A percentile compares a stretch with the other conserved stretches of the same genome.
phyloP scores from a whole-genome alignment of 805 yeast species.

The Brettanomyces sp. region DNA sequence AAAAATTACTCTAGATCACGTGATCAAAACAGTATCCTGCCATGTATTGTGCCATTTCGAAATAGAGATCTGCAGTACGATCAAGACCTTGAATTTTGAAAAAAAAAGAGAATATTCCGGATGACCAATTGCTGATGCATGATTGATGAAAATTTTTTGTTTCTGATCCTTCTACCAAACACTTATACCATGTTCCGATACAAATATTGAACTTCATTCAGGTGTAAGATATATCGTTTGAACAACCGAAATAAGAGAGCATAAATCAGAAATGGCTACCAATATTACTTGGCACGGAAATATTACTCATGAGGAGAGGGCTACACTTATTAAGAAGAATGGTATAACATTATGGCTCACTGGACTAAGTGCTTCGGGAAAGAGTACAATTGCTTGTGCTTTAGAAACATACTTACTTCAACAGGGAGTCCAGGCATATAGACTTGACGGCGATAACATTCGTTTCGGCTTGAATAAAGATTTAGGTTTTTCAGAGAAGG shows the following conservation, averaged over 20 bases:
- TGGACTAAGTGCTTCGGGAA: constrained; percentile 92
- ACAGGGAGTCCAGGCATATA: constrained; percentile 63
- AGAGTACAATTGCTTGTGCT: constrained; percentile 91
- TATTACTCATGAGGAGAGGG: constrained; percentile 75
- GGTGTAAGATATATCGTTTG: neutral
- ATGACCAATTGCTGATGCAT: no score
- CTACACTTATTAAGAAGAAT: constrained; percentile 58
- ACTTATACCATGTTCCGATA: neutral
- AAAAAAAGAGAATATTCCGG: no score
- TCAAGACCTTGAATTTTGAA: no score
- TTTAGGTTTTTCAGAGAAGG: constrained; percentile 84
- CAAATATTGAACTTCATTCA: neutral
- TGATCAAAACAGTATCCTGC: no score
- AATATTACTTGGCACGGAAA: constrained; percentile 96
- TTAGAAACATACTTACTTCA: constrained; percentile 74
- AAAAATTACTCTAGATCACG: neutral
- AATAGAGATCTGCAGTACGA: no score
- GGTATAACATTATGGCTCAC: constrained; percentile 95
- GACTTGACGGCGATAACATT: constrained; percentile 91
- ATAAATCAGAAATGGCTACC: constrained; percentile 60
- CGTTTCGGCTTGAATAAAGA: constrained; percentile 94
- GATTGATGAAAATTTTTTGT: no score
- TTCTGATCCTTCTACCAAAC: no score
- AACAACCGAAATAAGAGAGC: neutral
- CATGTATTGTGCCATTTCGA: no score